Base-by-base conservation (phyloP, 768 basidiomycete genomes). In the Glaciozyma martinii region DNA sequence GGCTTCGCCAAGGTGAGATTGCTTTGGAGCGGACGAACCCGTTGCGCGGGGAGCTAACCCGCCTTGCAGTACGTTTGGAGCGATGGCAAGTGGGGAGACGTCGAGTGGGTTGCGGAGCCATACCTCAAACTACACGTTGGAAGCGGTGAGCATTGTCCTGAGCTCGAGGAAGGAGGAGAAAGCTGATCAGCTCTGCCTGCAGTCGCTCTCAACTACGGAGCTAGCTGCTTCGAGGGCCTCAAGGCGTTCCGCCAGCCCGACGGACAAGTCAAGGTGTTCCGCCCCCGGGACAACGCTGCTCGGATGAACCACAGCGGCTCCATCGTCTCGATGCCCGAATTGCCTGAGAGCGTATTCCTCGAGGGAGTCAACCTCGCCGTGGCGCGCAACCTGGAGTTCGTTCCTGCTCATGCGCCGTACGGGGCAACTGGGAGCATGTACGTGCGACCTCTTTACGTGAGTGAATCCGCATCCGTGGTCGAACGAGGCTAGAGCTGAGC, bases 171-270 rank as follows among this genome's bases (percentile, higher is more conserved):
- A 9, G 5, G 40, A 27, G 53, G 18, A 6, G 19, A 8, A 30
- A 54, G 30, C 29, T 54, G 30, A 33, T 18, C 40, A 44, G 37
- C 23, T 16, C n/a, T 25, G 42, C 3, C 42, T 21, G 25, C 29
- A 29, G 30, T 46, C 43, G 58, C 18, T n/a, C 15, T 43, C 42
- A 37, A 44, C 61, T 73, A 73, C 37, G 68, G 72, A 2, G 58
- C 58, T 18, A 44, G 25, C 52, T 53, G 49, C 33, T 66, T 62
- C 49, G 61, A 72, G 37, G 56, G 57, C 4, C 56, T 67, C 43
- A 69, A 74, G 61, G 73, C 73, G 16, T 74, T 73, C 69, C 61
- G 73, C 15, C 60, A 64, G 4, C 62, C 70, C 29, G 73, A 74
- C 44, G 71, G 71, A 18, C 65, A 71, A 9, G 47, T 60, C 19